Evolutionary conservation across 108 stramenopile genomes (phyloP).

Genomic region (Licmophora abbreviata): DNA sequence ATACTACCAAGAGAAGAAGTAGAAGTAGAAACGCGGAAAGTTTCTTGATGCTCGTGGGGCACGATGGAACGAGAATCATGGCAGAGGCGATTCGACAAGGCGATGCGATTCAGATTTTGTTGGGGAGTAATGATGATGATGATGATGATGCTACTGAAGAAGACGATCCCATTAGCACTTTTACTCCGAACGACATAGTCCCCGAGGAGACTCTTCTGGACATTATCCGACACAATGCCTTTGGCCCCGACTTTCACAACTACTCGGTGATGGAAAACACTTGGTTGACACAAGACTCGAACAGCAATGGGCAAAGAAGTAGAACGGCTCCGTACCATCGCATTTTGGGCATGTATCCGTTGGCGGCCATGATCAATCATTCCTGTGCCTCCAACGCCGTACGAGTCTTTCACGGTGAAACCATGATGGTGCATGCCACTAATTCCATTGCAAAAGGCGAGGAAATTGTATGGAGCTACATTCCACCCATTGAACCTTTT

Average conservation of each 20-base stretch:
- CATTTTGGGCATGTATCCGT: constrained; percentile 64
- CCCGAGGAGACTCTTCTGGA: constrained; percentile 30
- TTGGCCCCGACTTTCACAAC: constrained; percentile 73
- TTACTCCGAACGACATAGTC: background rate
- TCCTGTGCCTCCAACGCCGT: constrained; percentile 69
- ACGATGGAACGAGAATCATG: background rate
- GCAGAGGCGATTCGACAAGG: too few species aligned
- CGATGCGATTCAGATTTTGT: constrained; percentile 9
- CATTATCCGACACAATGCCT: constrained; percentile 60
- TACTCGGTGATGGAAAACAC: constrained; percentile 36
- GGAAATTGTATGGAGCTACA: constrained; percentile 74
- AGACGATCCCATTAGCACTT: constrained; percentile 2
- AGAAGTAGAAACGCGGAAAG: background rate
- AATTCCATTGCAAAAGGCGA: constrained; percentile 31
- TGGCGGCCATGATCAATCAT: constrained; percentile 82
- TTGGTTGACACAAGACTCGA: constrained; percentile 13
- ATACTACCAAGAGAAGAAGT: constrained; percentile 14
- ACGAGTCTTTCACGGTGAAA: constrained; percentile 46
- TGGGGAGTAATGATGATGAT: constrained; percentile 4
- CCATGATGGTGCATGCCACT: constrained; percentile 67
- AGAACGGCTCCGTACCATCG: constrained; percentile 26
- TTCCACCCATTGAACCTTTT: constrained; percentile 48
- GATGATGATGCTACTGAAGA: constrained; percentile 10
- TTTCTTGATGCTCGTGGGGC: constrained; percentile 2
- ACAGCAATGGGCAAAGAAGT: background rate